Base-by-base conservation (phyloP, 768 basidiomycete genomes). In the Tricholoma sp. region DNA sequence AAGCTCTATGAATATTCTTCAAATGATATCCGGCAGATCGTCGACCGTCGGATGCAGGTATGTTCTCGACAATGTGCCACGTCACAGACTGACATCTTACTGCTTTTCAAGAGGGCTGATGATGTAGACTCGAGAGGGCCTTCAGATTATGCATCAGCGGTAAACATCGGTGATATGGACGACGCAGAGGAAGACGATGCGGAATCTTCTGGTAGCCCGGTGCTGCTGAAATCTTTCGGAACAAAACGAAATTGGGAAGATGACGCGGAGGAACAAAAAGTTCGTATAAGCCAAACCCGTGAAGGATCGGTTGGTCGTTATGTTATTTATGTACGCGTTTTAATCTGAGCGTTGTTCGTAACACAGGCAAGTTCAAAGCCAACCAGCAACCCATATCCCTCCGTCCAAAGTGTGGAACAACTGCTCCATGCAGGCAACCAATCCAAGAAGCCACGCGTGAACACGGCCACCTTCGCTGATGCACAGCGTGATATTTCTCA, bases 1-100 rank as follows among this genome's bases (percentile, higher is more conserved):
- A 55, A 48, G 10, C 54, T 55, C 6, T 55, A 47, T 24, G 44
- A 55, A 48, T 55, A 55, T 47, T 47, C 12, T 36, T 55, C 54
- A 11, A 20, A 28, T 29, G 54, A 55, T 29, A 55, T 55, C 12
- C 17, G 34, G 6, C 20, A 37, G 29, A 55, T 55, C 33, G 15
- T 55, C 28, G n/a, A 48, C n/a, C 29, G 33, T 10, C 54, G 44
- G 13, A 36, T 39, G 24, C 42, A 36, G 47, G 54, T 55, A 29
- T 47, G 54, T 24, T 5, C 6, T 48, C 9, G 4, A 29, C 15
- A 13, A 13, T n/a, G 0, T 20, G 32, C 31, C 24, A 36, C 54
- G 54, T 55, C 47, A 55, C 41, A 11, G 9, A 5, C 10, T 18
- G 11, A 17, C 28, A 28, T 28, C 13, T n/a, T 31, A 7, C 12